These are phyloP conservation scores for Fallopia convolvulus DNA, from an alignment of 148 eudicot genomes.

Conservation along the genomic window DNA sequence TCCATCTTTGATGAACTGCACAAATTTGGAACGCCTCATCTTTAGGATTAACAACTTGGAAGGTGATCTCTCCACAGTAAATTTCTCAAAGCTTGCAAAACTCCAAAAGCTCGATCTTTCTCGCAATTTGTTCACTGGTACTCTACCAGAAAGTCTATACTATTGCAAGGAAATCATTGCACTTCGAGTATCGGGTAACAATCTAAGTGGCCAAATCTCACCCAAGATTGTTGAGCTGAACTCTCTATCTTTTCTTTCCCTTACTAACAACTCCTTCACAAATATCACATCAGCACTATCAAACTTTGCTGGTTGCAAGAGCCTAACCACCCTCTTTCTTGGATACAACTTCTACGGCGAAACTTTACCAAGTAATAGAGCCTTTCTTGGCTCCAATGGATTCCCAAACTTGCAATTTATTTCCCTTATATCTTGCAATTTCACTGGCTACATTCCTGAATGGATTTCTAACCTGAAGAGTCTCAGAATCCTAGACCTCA, in stretches of 20 bases:
- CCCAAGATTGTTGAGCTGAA: conserved; percentile 36
- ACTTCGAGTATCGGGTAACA: conserved; percentile 54
- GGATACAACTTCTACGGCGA: conserved; percentile 56
- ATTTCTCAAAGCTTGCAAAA: conserved; percentile 50
- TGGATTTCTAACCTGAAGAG: conserved; percentile 51
- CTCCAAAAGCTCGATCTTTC: conserved; percentile 67
- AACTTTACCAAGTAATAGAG: conserved; percentile 35
- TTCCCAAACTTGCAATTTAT: conserved; percentile 56
- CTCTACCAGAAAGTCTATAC: conserved; percentile 53
- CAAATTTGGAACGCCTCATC: conserved; percentile 40
- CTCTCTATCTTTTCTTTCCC: conserved; percentile 65
- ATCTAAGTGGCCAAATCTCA: conserved; percentile 47
- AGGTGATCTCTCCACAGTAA: conserved; percentile 60
- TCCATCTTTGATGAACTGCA: conserved; percentile 60
- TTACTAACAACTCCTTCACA: conserved; percentile 62
- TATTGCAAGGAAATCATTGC: conserved; percentile 66
- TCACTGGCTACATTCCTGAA: conserved; percentile 53
- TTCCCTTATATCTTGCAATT: conserved; percentile 57
- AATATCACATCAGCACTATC: conserved; percentile 56
- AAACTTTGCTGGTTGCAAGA: conserved; percentile 51
- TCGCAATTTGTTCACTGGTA: conserved; percentile 53
- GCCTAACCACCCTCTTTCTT: conserved; percentile 49
- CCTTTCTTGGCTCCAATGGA: conserved; percentile 28
- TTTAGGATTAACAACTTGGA: conserved; percentile 54
- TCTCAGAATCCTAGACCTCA: conserved; percentile 62